Conservation (phyloP, 306 rosid genomes). For the Lathyrus oleraceus region DNA sequence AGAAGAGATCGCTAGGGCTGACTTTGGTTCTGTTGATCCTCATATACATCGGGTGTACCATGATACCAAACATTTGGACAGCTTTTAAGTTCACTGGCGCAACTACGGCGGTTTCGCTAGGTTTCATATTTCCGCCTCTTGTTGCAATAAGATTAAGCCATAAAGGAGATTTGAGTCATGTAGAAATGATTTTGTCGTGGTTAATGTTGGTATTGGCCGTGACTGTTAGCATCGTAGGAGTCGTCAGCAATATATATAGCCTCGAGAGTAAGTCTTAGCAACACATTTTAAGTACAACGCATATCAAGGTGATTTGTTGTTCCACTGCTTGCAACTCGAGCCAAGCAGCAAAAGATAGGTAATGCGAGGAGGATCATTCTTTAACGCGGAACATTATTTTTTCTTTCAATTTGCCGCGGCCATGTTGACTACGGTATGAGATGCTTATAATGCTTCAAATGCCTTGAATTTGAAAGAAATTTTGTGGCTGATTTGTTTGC, state of each 20-base stretch:
- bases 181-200: slow-evolving; percentile 64
- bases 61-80: slow-evolving; percentile 94
- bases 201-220: slow-evolving; percentile 67
- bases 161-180: slow-evolving; percentile 52
- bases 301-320: slow-evolving; percentile 33
- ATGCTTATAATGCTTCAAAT: slow-evolving; percentile 36
- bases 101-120: slow-evolving; percentile 86
- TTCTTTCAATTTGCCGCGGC: background rate
- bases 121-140: slow-evolving; percentile 83
- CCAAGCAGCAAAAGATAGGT: slow-evolving; percentile 18
- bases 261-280: slow-evolving; percentile 54
- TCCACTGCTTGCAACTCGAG: slow-evolving; percentile 24
- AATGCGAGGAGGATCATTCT: slow-evolving; percentile 37
- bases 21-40: slow-evolving; percentile 69
- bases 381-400: slow-evolving; percentile 8
- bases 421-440: slow-evolving; percentile 36
- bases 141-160: slow-evolving; percentile 65
- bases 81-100: slow-evolving; percentile 98
- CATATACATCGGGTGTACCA: slow-evolving; percentile 83
- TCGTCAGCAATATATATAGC: slow-evolving; percentile 70
- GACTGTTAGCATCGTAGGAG: slow-evolving; percentile 72
- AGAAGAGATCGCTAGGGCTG: slow-evolving; percentile 73
- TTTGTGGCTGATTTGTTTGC: slow-evolving; percentile 36
- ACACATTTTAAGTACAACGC: slow-evolving; percentile 23
- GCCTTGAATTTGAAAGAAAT: slow-evolving; percentile 31